Evolutionary conservation across 1,284 basidiomycete genomes (phyloP).

Genomic region (Leccinum subspadiceum): DNA sequence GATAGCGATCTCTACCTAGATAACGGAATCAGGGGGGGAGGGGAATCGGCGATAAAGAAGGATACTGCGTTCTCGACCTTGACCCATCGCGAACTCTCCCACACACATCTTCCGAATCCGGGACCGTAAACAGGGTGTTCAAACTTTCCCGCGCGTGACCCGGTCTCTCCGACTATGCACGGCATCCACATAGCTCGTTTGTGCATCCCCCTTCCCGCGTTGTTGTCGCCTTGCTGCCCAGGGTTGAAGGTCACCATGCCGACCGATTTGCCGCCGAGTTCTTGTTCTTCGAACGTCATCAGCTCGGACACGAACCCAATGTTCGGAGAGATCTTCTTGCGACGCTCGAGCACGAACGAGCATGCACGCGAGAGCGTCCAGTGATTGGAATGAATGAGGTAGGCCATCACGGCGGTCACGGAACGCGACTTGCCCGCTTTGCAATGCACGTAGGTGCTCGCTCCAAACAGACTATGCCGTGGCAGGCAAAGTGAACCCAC

Average conservation of each 20-base stretch:
- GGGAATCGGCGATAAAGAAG: too few species aligned
- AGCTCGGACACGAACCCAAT: conserved; percentile 97
- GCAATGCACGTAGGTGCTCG: conserved; percentile 94
- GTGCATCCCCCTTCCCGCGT: conserved; percentile 17
- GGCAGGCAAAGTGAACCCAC: too few species aligned
- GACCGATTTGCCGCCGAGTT: conserved; percentile 79
- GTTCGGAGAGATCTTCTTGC: conserved; percentile 94
- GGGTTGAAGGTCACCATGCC: conserved; percentile 56
- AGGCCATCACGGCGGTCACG: conserved; percentile 53
- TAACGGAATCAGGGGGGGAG: too few species aligned
- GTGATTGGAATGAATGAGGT: too few species aligned
- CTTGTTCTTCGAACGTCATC: conserved; percentile 93
- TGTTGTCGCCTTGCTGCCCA: conserved; percentile 18
- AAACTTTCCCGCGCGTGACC: conserved; percentile 73
- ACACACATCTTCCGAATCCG: too few species aligned
- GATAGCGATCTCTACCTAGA: too few species aligned
- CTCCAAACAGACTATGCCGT: conserved; percentile 61
- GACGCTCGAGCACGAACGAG: conserved; percentile 84
- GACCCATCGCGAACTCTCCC: too few species aligned
- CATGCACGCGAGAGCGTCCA: conserved; percentile 80
- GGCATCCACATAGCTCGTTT: conserved; percentile 40
- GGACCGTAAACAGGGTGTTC: conserved; percentile 41
- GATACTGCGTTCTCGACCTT: too few species aligned
- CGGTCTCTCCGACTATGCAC: conserved; percentile 49
- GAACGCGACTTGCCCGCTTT: conserved; percentile 95